Percentiles rank a stretch among this genome's conserved stretches.
Evolutionary conservation across 2,329 filamentous ascomycete genomes (phyloP).

Genomic region (Fusarium xyrophilum): DNA sequence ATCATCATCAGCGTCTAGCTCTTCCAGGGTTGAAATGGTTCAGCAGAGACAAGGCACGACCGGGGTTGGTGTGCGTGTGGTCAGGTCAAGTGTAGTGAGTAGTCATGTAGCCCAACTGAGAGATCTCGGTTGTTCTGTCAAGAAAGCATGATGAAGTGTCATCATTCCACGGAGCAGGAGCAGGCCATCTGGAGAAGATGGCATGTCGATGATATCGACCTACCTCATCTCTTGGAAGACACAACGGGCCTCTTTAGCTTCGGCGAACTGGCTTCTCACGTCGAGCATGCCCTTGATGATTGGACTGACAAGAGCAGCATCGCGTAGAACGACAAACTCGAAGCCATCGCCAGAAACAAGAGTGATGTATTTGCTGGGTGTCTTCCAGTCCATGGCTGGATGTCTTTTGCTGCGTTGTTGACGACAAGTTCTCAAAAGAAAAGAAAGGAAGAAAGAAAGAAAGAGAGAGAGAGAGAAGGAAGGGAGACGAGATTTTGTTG

Average conservation of each 20-base stretch:
- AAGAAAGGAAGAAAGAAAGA: slow-evolving; percentile 9
- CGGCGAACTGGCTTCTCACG: slow-evolving; percentile 70
- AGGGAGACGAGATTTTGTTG: not conserved
- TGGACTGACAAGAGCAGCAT: slow-evolving; percentile 72
- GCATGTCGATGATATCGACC: slow-evolving; percentile 30
- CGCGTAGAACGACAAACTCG: slow-evolving; percentile 77
- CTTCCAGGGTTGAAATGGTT: slow-evolving; percentile 7
- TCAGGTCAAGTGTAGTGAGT: slow-evolving; percentile 72
- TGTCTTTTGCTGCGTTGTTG: not conserved
- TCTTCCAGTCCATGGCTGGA: slow-evolving; percentile 34
- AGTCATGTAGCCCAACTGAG: slow-evolving; percentile 57
- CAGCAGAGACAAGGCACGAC: slow-evolving; percentile 19
- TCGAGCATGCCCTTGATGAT: slow-evolving; percentile 79
- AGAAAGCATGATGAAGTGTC: slow-evolving; percentile 53
- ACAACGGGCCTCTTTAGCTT: slow-evolving; percentile 70
- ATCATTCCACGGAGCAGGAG: slow-evolving; percentile 45
- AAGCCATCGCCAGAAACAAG: slow-evolving; percentile 78
- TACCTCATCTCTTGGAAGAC: slow-evolving; percentile 77
- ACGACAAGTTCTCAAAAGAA: not conserved
- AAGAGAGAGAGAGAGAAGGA: not conserved
- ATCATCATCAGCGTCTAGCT: slow-evolving; percentile 38
- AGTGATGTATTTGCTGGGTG: slow-evolving; percentile 73
- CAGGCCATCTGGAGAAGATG: slow-evolving; percentile 16
- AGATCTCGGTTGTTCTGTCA: slow-evolving; percentile 52
- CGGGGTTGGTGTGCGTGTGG: slow-evolving; percentile 31